A percentile compares a stretch with the other conserved stretches of the same genome.
These are phyloP conservation scores for Neofusicoccum cordaticola DNA, from an alignment of 2,329 filamentous ascomycete species.

Conservation along the genomic window DNA sequence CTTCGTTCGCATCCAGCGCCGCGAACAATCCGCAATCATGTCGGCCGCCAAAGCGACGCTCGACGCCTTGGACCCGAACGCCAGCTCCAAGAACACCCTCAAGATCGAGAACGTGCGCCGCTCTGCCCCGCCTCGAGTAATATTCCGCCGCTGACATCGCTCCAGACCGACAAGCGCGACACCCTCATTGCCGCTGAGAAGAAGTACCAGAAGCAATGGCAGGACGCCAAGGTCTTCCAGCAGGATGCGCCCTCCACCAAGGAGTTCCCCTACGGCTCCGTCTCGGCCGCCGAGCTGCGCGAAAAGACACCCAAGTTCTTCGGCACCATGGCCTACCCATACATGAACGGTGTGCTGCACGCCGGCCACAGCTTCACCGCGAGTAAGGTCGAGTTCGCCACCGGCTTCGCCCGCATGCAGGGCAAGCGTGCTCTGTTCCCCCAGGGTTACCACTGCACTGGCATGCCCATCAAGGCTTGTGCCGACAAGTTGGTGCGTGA, in stretches of 20 bases:
- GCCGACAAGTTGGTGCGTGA: slow-evolving; percentile 93
- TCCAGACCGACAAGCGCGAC: slow-evolving; percentile 81
- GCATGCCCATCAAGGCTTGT: slow-evolving; percentile 97
- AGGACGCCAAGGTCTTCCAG: slow-evolving; percentile 75
- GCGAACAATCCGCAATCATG: slow-evolving; percentile 29
- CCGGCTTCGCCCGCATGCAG: slow-evolving; percentile 84
- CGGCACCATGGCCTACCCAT: slow-evolving; percentile 68
- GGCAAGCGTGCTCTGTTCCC: slow-evolving; percentile 86
- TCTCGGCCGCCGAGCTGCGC: slow-evolving; percentile 71
- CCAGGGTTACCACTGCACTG: slow-evolving; percentile 92
- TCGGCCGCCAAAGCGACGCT: slow-evolving; percentile 52
- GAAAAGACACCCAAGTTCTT: slow-evolving; percentile 88
- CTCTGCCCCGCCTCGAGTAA: slow-evolving; percentile 7
- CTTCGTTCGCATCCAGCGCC: slow-evolving; percentile 26
- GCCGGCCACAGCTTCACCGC: slow-evolving; percentile 90
- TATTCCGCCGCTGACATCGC: slow-evolving; percentile 24
- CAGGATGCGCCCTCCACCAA: slow-evolving; percentile 75
- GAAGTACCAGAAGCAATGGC: slow-evolving; percentile 87
- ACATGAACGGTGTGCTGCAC: slow-evolving; percentile 59
- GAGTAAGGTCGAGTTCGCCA: slow-evolving; percentile 88
- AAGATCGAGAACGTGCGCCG: slow-evolving; percentile 60
- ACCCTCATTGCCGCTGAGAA: slow-evolving; percentile 80
- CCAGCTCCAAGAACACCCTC: slow-evolving; percentile 58
- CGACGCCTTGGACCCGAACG: slow-evolving; percentile 54
- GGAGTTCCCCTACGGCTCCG: slow-evolving; percentile 73